Percentiles rank a stretch among this genome's conserved stretches.
These are phyloP conservation scores for Aciculoconidium aculeatum DNA, from an alignment of 805 yeast genomes.

Conservation along the genomic window DNA sequence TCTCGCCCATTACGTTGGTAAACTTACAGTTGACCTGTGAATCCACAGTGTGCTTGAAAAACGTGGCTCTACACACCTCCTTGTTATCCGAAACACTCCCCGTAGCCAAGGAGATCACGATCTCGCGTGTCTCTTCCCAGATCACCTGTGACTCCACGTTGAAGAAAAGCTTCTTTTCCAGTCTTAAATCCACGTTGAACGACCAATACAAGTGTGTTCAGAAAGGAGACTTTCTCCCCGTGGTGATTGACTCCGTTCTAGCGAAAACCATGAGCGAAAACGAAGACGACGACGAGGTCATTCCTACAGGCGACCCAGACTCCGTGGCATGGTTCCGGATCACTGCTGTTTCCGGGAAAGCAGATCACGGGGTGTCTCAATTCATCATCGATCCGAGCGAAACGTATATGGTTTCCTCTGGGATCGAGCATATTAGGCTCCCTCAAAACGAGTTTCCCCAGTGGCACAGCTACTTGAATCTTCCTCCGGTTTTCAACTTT, in stretches of 20 bases:
- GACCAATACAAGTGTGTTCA: conserved; percentile 50
- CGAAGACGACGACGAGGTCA: conserved; percentile 23
- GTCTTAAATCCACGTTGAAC: conserved; percentile 60
- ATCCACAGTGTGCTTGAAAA: too few species aligned
- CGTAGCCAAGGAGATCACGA: conserved; percentile 57
- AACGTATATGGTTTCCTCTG: conserved; percentile 68
- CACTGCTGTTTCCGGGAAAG: conserved; percentile 41
- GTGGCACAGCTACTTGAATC: conserved; percentile 44
- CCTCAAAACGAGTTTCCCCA: conserved; percentile 30
- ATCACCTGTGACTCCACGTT: conserved; percentile 56
- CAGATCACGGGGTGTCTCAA: conserved; percentile 23
- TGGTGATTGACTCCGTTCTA: conserved; percentile 64
- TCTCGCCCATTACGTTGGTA: conserved; percentile 58
- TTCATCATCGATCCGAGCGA: conserved; percentile 60
- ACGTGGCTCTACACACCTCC: too few species aligned
- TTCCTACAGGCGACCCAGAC: conserved; percentile 62
- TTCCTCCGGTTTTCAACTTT: conserved; percentile 39
- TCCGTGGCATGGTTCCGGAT: conserved; percentile 83
- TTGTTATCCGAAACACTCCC: conserved; percentile 29
- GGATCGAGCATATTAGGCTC: conserved; percentile 38
- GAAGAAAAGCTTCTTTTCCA: conserved; percentile 56
- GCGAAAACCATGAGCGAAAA: conserved; percentile 49
- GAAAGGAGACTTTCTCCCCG: conserved; percentile 67
- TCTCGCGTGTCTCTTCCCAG: conserved; percentile 66
- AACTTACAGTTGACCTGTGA: conserved; percentile 38